Base-by-base conservation (phyloP, 805 yeast species). In the Wickerhamomyces xylosicus region DNA sequence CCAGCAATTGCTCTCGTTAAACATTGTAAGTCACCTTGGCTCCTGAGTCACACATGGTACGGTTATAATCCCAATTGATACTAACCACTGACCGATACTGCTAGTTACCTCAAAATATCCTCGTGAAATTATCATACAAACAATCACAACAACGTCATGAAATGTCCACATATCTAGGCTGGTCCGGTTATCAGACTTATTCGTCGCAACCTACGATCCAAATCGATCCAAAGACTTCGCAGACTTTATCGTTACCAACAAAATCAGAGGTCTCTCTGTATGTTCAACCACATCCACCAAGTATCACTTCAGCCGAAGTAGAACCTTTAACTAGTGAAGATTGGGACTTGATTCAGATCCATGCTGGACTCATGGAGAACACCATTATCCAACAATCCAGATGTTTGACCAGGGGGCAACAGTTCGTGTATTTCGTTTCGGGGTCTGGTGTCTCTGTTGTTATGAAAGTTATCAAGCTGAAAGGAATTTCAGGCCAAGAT, bases 291-390 rank as follows among this genome's bases (percentile, higher is more conserved):
- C 64, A 72, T 31, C 56, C 66, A 1, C 73, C 70, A n/a, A 67
- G 59, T 32, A 75, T 86, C 1, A 63, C 67, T 5, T 73, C 77
- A 3, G 77, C 89, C 3, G 77, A 74, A 50, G 67, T 90, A 34
- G 95, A 85, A 50, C 97, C 97, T 0, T 59, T 72, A 16, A 69
- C 85, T 0, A 58, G 78, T 2, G 69, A 80, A 5, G 98, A 90
- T 54, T 90, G 97, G 97, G 97, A 89, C 47, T 63, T 85, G 20
- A 83, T 87, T 3, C 95, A 89, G 53, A 58, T 82, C 3, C 84
- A 90, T 57, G 90, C 95, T 2, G 76, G 71, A 21, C 72, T 69
- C 33, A 69, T 90, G 19, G 97, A 90, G 53, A 74, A 77, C 35
- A 73, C 74, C 45, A 68, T 89, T 48, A 62, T 90, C 28, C 74